Evolutionary conservation across 2,329 filamentous ascomycete species (phyloP), one percentile per base, ranked within the genome.

Genomic region (Sporothrix euskadiensis): DNA sequence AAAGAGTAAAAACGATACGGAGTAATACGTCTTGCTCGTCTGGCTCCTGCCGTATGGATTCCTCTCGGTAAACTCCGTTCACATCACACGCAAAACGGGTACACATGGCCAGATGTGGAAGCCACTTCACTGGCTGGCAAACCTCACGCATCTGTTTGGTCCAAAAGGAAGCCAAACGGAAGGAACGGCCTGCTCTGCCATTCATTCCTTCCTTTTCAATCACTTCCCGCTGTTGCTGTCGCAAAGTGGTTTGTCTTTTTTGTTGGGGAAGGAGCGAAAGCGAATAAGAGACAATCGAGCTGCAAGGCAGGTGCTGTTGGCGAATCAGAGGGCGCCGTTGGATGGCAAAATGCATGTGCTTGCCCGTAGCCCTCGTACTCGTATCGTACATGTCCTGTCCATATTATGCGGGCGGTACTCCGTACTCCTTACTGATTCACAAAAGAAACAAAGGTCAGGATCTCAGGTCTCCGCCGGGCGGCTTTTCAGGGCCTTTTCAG

Each of bases 241-340:
- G n/a, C 52, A 19, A 22, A 19, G 16, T 41, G 22, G 49, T n/a
- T n/a, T 14, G n/a, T 16, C n/a, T 19, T 26, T 30, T 71, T 63
- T 71, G 72, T 73, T 73, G 72, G 66, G 56, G 47, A 68, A 54
- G 19, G 47, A 69, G 30, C 65, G 73, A 74, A 74, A 71, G 61
- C 73, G 73, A 74, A 71, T 71, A 74, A 74, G 73, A 71, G 61
- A 65, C 35, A 63, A 41, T 63, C 19, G 59, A 22, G 35, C 35
- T n/a, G 35, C 39, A 47, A 12, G 35, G 54, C 35, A n/a, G 26
- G 49, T 32, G 16, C 39, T 30, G 16, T 14, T 26, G n/a, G 35
- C 49, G 35, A 49, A 54, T 57, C 52, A 73, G 54, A 59, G 30
- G 35, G 35, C 35, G 44, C 72, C 19, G 7, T 49, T 49, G 35